Base-by-base conservation (phyloP, 495 filamentous ascomycete species). In the Stereocaulon alpinum region DNA sequence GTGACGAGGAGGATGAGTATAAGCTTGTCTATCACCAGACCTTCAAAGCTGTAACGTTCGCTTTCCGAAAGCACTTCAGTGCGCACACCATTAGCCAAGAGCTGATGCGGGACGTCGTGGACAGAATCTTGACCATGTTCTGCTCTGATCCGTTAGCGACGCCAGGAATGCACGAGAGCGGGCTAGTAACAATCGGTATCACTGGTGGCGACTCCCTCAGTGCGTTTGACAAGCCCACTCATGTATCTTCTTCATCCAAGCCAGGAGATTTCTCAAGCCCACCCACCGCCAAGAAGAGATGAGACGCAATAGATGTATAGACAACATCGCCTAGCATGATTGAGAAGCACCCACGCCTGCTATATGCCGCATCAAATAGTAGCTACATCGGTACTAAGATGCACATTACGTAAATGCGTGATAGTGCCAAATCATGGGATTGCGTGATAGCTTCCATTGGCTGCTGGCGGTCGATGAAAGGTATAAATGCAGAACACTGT, bases 1-100 rank as follows among this genome's bases (percentile, higher is more conserved):
- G 67, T 0, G 77, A 80, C 1, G 30, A 40, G 32, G 78, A 80
- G 47, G 82, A 84, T 62, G 81, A 84, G 50, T 86, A 82, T 67
- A 86, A 85, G 66, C 64, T 77, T 10, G 77, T 85, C 69, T 86
- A 86, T 55, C 83, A 86, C 61, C 81, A 83, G 50, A 82, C 80
- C 0, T 85, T 78, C 61, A 84, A 82, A 59, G 78, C 80, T 20
- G 76, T 80, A 1, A 76, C 74, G 22, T 83, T 85, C 65, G 78
- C 81, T 6, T 74, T 85, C 29, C 72, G 82, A 45, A 74, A 70
- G 42, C 73, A 77, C 56, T 67, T 82, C 6, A 29, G 55, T n/a
- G 55, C 51, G 0, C 55, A 58, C 29, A 43, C 61, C 1, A 61
- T 78, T 15, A 58, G 67, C 40, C 59, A 66, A 32, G 67, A 69